Evolutionary conservation across 257 asterid genomes (phyloP).

Genomic region (Anisodus tanguticus): DNA sequence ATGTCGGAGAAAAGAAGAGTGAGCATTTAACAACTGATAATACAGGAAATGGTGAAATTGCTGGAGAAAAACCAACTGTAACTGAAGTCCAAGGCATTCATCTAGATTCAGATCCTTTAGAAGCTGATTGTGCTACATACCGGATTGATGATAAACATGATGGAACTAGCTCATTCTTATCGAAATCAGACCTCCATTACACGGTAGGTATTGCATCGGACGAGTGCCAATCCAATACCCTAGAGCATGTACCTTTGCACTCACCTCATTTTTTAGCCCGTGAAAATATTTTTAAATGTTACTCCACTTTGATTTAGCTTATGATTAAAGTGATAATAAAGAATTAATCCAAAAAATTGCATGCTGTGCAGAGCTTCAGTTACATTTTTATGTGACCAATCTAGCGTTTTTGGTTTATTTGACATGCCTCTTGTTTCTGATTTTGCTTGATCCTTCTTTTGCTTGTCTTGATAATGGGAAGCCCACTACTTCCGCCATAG

Average conservation of each 20-base stretch:
- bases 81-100: constrained; percentile 4
- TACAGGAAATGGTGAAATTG: constrained; percentile 28
- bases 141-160: constrained; percentile 18
- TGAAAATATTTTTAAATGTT: neutral
- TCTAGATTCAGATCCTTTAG: constrained; percentile 25
- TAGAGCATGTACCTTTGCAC: neutral
- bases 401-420: neutral
- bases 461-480: constrained; percentile 25
- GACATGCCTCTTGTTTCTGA: constrained; percentile 24
- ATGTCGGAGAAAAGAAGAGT: constrained; percentile 44
- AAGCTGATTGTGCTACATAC: constrained; percentile 19
- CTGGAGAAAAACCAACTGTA: constrained; percentile 28
- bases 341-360: constrained; percentile 7
- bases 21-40: constrained; percentile 35
- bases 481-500: constrained; percentile 30
- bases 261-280: neutral
- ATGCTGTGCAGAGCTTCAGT: neutral
- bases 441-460: constrained; percentile 26
- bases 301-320: neutral
- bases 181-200: constrained; percentile 9
- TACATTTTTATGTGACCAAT: neutral
- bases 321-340: neutral
- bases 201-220: constrained; percentile 20
- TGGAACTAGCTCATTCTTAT: neutral
- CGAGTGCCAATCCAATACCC: neutral